Percentiles rank a stretch among this genome's conserved stretches.
Evolutionary conservation across 805 yeast species (phyloP).

Genomic region (Saccharomycopsis sp.): DNA sequence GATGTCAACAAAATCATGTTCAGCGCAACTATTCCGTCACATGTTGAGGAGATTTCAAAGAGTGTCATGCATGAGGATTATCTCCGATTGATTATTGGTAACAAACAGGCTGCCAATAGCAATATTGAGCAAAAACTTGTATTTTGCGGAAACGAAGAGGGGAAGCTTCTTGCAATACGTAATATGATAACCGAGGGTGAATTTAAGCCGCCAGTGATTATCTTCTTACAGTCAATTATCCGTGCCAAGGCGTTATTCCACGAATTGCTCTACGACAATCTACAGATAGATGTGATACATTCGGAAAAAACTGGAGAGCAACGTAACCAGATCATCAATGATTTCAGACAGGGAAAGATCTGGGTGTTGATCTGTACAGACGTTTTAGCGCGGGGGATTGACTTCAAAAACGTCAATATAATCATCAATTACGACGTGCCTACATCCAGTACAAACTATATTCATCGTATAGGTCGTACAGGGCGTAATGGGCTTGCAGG

Average conservation of each 20-base stretch:
- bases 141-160: constrained; percentile 90
- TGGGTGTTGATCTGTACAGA: constrained; percentile 98
- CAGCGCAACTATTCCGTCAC: constrained; percentile 93
- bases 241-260: constrained; percentile 95
- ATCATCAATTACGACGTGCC: constrained; percentile 98
- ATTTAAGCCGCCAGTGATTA: constrained; percentile 86
- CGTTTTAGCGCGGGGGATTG: constrained; percentile 93
- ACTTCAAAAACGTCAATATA: constrained; percentile 89
- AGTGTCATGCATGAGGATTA: constrained; percentile 76
- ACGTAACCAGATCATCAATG: constrained; percentile 75
- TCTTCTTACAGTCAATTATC: constrained; percentile 83
- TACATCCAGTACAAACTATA: constrained; percentile 86
- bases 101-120: constrained; percentile 85
- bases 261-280: constrained; percentile 82
- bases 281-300: constrained; percentile 93
- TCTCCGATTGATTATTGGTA: constrained; percentile 82
- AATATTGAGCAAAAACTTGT: constrained; percentile 77
- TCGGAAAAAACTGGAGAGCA: constrained; percentile 89
- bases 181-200: constrained; percentile 81
- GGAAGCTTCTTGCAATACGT: constrained; percentile 87
- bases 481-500: constrained; percentile 93
- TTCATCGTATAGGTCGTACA: constrained; percentile 97
- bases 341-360: constrained; percentile 81
- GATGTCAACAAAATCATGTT: constrained; percentile 57
- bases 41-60: constrained; percentile 82